These are phyloP conservation scores for Diplodia seriata DNA, from an alignment of 2,329 filamentous ascomycete genomes.

Conservation along the genomic window DNA sequence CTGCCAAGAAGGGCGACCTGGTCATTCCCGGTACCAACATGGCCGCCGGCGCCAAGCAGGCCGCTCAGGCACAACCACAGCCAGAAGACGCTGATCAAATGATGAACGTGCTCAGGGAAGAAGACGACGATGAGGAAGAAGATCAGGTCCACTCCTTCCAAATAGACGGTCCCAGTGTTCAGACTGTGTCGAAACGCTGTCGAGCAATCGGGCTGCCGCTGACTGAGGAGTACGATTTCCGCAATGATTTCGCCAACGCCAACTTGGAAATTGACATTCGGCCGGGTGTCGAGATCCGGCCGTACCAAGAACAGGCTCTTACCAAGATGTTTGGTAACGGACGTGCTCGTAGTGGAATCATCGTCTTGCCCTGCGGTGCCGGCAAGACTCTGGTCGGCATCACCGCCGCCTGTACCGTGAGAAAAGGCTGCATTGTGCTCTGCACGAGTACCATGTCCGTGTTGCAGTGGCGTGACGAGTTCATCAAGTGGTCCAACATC, in stretches of 20 bases:
- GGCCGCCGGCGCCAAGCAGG: slow-evolving; percentile 85
- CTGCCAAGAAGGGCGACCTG: slow-evolving; percentile 83
- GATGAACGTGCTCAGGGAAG: slow-evolving; percentile 68
- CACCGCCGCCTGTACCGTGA: slow-evolving; percentile 95
- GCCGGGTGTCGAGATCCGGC: slow-evolving; percentile 86
- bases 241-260: slow-evolving; percentile 86
- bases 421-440: slow-evolving; percentile 93
- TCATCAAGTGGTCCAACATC: slow-evolving; percentile 99
- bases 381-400: slow-evolving; percentile 99
- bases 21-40: slow-evolving; percentile 96
- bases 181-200: slow-evolving; percentile 87
- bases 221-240: slow-evolving; percentile 96
- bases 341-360: slow-evolving; percentile 94
- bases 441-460: slow-evolving; percentile 98
- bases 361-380: slow-evolving; percentile 93
- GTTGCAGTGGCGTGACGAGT: slow-evolving; percentile 95
- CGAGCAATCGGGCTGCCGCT: slow-evolving; percentile 85
- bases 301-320: slow-evolving; percentile 95
- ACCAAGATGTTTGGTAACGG: slow-evolving; percentile 99
- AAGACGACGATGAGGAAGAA: slow-evolving; percentile 86
- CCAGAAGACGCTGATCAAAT: slow-evolving; percentile 62
- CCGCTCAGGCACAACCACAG: slow-evolving; percentile 55
- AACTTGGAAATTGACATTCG: slow-evolving; percentile 93
- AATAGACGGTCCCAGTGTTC: slow-evolving; percentile 81
- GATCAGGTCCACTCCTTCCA: slow-evolving; percentile 94